Evolutionary conservation across 805 yeast genomes (phyloP).

Genomic region (Ogataea chonburiensis): DNA sequence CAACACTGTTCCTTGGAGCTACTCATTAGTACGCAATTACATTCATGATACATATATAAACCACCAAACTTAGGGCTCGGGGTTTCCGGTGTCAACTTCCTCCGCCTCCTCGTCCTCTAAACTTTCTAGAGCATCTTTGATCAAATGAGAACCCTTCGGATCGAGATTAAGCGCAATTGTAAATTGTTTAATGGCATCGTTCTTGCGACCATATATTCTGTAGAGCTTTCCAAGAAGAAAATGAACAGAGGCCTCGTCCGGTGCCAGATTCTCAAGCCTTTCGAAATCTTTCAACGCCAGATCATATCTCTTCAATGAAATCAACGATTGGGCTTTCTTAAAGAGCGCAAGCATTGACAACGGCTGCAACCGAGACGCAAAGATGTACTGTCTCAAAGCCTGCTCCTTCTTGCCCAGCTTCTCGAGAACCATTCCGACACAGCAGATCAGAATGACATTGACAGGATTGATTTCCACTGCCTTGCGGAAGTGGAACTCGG

Average conservation of each 20-base stretch:
- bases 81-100: conserved; percentile 15
- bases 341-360: conserved; percentile 80
- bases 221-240: conserved; percentile 84
- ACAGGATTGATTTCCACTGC: conserved; percentile 89
- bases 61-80: conserved; percentile 10
- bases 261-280: conserved; percentile 69
- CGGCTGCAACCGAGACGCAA: conserved; percentile 85
- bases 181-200: conserved; percentile 78
- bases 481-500: conserved; percentile 82
- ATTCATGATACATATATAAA: conserved; percentile 12
- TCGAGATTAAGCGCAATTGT: conserved; percentile 88
- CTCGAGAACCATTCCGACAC: conserved; percentile 92
- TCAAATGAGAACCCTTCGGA: conserved; percentile 86
- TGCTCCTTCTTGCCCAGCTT: conserved; percentile 63
- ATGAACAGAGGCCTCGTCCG: conserved; percentile 94
- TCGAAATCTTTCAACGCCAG: conserved; percentile 77
- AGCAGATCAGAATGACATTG: conserved; percentile 84
- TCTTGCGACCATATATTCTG: conserved; percentile 68
- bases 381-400: conserved; percentile 78
- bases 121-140: conserved; percentile 77
- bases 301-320: conserved; percentile 66
- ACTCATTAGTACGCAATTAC: conserved; percentile 23
- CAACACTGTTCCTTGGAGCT: conserved; percentile 35
- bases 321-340: conserved; percentile 81
- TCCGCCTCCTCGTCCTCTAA: conserved; percentile 30